Evolutionary conservation across 208 protist species (phyloP).

Genomic region (Trypanosoma platydactyli): DNA sequence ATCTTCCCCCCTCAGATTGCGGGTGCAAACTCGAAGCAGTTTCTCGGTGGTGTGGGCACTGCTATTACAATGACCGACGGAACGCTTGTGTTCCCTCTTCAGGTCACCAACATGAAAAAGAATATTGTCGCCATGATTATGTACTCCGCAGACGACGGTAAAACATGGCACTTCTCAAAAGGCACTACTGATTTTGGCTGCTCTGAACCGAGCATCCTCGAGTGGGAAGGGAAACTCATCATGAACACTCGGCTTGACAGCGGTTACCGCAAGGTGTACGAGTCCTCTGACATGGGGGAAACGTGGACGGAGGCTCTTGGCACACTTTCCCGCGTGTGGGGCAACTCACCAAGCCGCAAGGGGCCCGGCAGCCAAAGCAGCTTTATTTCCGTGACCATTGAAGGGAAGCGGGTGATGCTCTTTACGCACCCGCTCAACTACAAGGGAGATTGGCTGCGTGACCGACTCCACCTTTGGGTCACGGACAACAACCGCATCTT

Average conservation of each 20-base stretch:
- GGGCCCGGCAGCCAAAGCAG: slow-evolving; percentile 4
- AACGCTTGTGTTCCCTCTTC: slow-evolving; percentile 22
- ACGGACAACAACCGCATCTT: slow-evolving; percentile 16
- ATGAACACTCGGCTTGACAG: neutral
- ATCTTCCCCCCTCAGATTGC: neutral
- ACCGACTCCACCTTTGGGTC: slow-evolving; percentile 21
- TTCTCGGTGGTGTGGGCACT: slow-evolving; percentile 11
- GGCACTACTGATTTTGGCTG: neutral
- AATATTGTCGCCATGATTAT: slow-evolving; percentile 7
- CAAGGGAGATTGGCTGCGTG: slow-evolving; percentile 2
- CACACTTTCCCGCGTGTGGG: slow-evolving; percentile 22
- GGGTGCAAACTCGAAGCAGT: neutral
- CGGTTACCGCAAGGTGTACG: slow-evolving; percentile 16
- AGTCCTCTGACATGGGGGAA: slow-evolving; percentile 10
- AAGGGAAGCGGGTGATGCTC: slow-evolving; percentile 18
- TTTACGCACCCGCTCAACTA: slow-evolving; percentile 19
- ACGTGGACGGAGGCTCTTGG: slow-evolving; percentile 13
- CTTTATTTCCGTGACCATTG: slow-evolving; percentile 16
- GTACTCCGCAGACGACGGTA: slow-evolving; percentile 17
- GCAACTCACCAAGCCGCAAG: slow-evolving; percentile 5
- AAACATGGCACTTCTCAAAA: slow-evolving; percentile 1
- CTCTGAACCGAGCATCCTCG: neutral
- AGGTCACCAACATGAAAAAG: slow-evolving; percentile 3
- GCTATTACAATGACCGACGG: slow-evolving; percentile 14
- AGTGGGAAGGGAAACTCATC: slow-evolving; percentile 20